Conservation (phyloP, 495 filamentous ascomycete species). For the Trichoderma parareesei region DNA sequence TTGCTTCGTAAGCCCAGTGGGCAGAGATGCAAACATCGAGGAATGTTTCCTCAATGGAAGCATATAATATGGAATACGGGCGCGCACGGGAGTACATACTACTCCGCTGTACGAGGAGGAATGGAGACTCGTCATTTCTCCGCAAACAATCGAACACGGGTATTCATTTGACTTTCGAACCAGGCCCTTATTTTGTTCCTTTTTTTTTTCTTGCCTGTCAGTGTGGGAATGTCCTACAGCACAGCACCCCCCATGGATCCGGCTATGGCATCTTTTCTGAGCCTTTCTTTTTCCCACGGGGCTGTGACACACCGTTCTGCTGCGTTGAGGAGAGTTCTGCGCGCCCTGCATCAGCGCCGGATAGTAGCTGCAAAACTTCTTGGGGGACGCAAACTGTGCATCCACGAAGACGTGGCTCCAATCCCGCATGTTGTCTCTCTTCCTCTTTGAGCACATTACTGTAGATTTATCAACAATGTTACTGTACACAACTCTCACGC, state of each 20-base stretch:
- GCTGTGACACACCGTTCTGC: background rate
- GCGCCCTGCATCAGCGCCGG: background rate
- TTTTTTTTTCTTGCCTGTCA: background rate
- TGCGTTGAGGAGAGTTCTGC: no score
- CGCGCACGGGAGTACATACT: background rate
- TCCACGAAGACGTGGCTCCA: background rate
- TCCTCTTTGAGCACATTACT: background rate
- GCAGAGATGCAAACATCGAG: background rate
- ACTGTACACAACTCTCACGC: background rate
- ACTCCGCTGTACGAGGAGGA: background rate
- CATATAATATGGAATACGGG: no score
- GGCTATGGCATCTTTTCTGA: background rate
- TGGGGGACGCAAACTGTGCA: background rate
- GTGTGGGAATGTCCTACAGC: background rate
- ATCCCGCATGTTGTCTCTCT: background rate
- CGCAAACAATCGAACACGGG: background rate
- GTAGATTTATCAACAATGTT: no score
- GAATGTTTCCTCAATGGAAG: background rate
- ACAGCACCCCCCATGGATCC: background rate
- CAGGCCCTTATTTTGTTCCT: no score
- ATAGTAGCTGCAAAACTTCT: background rate
- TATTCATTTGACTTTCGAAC: background rate
- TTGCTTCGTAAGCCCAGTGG: background rate
- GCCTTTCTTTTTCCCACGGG: background rate
- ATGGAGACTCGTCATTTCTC: background rate